These are phyloP conservation scores for Nissolia schottii DNA, from an alignment of 306 rosid species.

Conservation along the genomic window DNA sequence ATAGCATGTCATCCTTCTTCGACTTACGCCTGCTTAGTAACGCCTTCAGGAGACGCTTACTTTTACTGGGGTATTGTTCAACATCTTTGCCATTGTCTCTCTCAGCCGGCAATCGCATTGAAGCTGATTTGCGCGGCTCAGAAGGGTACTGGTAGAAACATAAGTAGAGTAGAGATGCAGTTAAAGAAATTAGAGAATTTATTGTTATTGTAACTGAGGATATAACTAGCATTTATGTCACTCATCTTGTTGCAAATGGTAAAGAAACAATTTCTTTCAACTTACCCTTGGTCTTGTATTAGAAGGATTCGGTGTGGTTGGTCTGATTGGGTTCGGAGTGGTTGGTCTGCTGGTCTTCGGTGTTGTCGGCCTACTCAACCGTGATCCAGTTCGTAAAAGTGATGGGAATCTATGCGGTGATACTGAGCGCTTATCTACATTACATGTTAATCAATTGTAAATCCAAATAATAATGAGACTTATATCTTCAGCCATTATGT, in stretches of 20 bases:
- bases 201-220: background rate
- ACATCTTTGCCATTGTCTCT: conserved; percentile 56
- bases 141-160: conserved; percentile 68
- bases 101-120: conserved; percentile 86
- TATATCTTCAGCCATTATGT: background rate
- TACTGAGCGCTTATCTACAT: conserved; percentile 71
- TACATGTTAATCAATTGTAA: conserved; percentile 25
- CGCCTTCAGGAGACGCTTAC: conserved; percentile 91
- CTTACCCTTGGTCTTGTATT: conserved; percentile 72
- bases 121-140: conserved; percentile 88
- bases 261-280: background rate
- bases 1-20: conserved; percentile 87
- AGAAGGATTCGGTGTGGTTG: conserved; percentile 77
- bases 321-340: conserved; percentile 82
- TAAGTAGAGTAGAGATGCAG: background rate
- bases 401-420: conserved; percentile 96
- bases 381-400: conserved; percentile 85
- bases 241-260: background rate
- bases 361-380: conserved; percentile 64
- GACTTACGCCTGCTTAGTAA: conserved; percentile 95
- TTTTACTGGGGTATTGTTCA: conserved; percentile 86
- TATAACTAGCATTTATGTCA: background rate
- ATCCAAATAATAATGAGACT: conserved; percentile 12
- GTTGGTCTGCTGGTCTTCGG: conserved; percentile 66
- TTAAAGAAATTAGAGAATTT: background rate